Evolutionary conservation across 2,329 filamentous ascomycete genomes (phyloP).

Genomic region (Aspergillus sp.): DNA sequence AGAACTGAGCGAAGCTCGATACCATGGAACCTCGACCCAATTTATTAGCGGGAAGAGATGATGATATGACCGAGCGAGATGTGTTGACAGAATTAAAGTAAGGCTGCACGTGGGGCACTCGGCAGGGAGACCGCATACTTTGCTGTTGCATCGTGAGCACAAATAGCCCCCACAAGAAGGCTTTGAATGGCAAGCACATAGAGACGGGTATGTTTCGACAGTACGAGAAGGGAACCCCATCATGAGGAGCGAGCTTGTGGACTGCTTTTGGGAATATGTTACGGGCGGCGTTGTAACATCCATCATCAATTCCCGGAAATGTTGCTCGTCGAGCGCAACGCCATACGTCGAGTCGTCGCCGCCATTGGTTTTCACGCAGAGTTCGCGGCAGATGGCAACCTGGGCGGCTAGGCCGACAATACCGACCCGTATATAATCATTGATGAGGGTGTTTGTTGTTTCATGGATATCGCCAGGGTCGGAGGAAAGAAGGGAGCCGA

Average conservation of each 20-base stretch:
- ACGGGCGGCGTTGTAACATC: constrained; percentile 85
- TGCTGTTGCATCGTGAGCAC: constrained; percentile 83
- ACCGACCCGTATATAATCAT: constrained; percentile 80
- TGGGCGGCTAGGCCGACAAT: constrained; percentile 90
- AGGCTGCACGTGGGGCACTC: constrained; percentile 90
- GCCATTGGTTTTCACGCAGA: constrained; percentile 83
- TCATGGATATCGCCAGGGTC: constrained; percentile 95
- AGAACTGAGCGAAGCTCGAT: constrained; percentile 59
- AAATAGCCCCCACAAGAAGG: constrained; percentile 81
- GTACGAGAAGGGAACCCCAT: constrained; percentile 96
- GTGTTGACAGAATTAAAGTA: constrained; percentile 90
- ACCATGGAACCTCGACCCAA: constrained; percentile 88
- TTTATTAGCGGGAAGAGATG: constrained; percentile 87
- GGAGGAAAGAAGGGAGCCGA: constrained; percentile 83
- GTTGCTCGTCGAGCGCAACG: constrained; percentile 80
- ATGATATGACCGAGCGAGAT: constrained; percentile 89
- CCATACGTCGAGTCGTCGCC: constrained; percentile 71
- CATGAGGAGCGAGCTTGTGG: constrained; percentile 69
- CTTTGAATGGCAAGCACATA: constrained; percentile 88
- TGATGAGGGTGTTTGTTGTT: constrained; percentile 75
- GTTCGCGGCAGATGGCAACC: constrained; percentile 85
- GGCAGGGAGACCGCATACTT: constrained; percentile 85
- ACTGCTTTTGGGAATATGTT: constrained; percentile 61
- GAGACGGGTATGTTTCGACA: constrained; percentile 68
- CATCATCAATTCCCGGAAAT: constrained; percentile 87